Conservation (phyloP, 805 yeast species). For the Ogataea salicorniae region DNA sequence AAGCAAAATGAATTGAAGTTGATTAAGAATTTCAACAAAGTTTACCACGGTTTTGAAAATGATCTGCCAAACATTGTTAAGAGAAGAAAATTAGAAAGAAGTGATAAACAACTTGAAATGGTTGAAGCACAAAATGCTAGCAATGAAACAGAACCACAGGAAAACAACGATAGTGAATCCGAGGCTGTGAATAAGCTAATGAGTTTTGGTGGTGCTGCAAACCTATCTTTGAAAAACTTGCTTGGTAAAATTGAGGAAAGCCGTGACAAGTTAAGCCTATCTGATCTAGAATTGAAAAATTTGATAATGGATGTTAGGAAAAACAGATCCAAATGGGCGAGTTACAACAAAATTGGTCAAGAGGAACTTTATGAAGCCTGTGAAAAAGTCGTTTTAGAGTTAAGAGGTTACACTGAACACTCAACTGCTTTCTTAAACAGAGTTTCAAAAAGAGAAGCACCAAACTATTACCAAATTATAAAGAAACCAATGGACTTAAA, state of each 20-base stretch:
- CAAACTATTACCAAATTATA: slow-evolving; percentile 86
- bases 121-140: slow-evolving; percentile 21
- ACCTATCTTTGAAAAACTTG: slow-evolving; percentile 72
- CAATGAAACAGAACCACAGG: slow-evolving; percentile 10
- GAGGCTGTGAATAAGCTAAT: slow-evolving; percentile 26
- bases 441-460: slow-evolving; percentile 98
- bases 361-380: slow-evolving; percentile 97
- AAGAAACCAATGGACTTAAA: slow-evolving; percentile 95
- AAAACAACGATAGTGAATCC: slow-evolving; percentile 19
- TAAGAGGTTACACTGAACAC: slow-evolving; percentile 91
- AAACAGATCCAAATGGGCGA: slow-evolving; percentile 96
- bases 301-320: slow-evolving; percentile 89
- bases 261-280: slow-evolving; percentile 66
- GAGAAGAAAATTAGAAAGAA: slow-evolving; percentile 71
- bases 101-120: slow-evolving; percentile 62
- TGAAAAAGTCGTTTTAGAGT: slow-evolving; percentile 86
- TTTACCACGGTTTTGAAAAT: slow-evolving; percentile 71
- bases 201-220: slow-evolving; percentile 59
- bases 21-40: slow-evolving; percentile 62
- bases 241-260: slow-evolving; percentile 72
- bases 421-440: slow-evolving; percentile 92
- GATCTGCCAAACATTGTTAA: slow-evolving; percentile 72
- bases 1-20: slow-evolving; percentile 33
- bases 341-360: slow-evolving; percentile 91
- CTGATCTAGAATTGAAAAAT: slow-evolving; percentile 79